These are phyloP conservation scores for Boeremia lycopersici DNA, from an alignment of 2,329 filamentous ascomycete genomes.

Conservation along the genomic window DNA sequence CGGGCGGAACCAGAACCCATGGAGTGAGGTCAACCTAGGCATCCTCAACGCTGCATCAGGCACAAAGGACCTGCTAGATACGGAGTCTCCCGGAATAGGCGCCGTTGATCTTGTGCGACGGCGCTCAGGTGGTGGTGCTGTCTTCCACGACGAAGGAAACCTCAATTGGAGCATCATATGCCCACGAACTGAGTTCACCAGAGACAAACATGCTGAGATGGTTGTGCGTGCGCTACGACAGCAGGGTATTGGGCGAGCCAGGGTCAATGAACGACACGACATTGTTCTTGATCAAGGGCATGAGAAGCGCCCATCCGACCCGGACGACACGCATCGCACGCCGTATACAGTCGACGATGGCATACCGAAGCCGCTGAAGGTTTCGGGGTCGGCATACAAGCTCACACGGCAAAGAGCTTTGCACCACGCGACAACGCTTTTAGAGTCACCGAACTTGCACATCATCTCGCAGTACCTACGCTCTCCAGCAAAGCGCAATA, in stretches of 20 bases:
- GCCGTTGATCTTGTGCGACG: constrained; percentile 74
- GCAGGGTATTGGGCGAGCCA: constrained; percentile 64
- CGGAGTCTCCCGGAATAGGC: constrained; percentile 50
- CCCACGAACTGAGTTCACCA: constrained; percentile 75
- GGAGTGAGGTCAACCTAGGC: constrained; percentile 83
- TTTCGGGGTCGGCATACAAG: constrained; percentile 96
- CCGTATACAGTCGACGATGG: constrained; percentile 48
- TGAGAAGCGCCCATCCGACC: constrained; percentile 31
- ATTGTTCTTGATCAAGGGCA: constrained; percentile 73
- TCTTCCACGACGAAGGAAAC: constrained; percentile 93
- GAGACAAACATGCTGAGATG: constrained; percentile 90
- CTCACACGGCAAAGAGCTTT: constrained; percentile 79
- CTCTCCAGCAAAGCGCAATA: constrained; percentile 77
- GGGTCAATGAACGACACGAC: constrained; percentile 90
- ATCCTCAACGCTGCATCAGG: constrained; percentile 57
- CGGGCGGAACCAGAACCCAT: constrained; percentile 96
- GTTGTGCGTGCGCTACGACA: constrained; percentile 78
- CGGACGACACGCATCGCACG: constrained; percentile 52
- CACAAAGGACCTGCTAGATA: constrained; percentile 27
- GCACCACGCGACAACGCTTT: constrained; percentile 90
- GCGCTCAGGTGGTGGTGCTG: constrained; percentile 86
- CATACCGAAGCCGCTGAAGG: constrained; percentile 63
- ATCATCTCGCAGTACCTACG: constrained; percentile 72
- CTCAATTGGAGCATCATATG: constrained; percentile 94
- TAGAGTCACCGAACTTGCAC: constrained; percentile 75